These are phyloP conservation scores for Saprolegnia parasitica DNA, from an alignment of 352 stramenopile genomes.

Conservation along the genomic window DNA sequence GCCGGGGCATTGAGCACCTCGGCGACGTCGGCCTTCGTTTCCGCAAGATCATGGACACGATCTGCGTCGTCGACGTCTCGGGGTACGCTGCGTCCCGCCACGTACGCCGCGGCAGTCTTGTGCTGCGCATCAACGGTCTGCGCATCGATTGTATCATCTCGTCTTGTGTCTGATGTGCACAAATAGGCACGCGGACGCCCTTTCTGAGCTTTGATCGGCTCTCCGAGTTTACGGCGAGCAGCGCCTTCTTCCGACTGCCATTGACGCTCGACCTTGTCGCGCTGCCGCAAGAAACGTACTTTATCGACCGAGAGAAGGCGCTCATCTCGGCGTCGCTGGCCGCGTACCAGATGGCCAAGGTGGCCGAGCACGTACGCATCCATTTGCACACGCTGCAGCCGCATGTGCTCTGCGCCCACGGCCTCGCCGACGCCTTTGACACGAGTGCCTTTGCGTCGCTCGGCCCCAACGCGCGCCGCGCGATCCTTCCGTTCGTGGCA, in stretches of 20 bases:
- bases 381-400: conserved; percentile 18
- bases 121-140: conserved; percentile 22
- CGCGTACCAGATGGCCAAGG: conserved; percentile 27
- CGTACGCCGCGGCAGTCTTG: conserved; percentile 8
- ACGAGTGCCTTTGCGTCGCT: conserved; percentile 16
- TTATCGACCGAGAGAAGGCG: conserved; percentile 11
- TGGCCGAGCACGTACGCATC: conserved; percentile 15
- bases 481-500: conserved; percentile 18
- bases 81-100: conserved; percentile 1
- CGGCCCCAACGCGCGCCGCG: background rate
- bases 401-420: background rate
- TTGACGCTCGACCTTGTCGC: conserved; percentile 24
- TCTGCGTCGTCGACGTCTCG: conserved; percentile 17
- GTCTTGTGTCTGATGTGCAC: background rate
- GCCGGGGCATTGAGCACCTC: conserved; percentile 7
- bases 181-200: conserved; percentile 23
- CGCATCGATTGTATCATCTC: too few species aligned
- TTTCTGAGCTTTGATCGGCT: conserved; percentile 26
- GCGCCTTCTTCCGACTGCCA: conserved; percentile 21
- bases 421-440: conserved; percentile 12
- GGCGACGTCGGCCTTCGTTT: conserved; percentile 17
- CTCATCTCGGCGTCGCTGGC: conserved; percentile 23
- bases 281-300: conserved; percentile 3
- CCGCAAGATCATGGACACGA: conserved; percentile 19
- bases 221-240: conserved; percentile 19